A percentile compares a stretch with the other conserved stretches of the same genome.
Conservation (phyloP, 257 asterid genomes). For the Solanum sitiens region DNA sequence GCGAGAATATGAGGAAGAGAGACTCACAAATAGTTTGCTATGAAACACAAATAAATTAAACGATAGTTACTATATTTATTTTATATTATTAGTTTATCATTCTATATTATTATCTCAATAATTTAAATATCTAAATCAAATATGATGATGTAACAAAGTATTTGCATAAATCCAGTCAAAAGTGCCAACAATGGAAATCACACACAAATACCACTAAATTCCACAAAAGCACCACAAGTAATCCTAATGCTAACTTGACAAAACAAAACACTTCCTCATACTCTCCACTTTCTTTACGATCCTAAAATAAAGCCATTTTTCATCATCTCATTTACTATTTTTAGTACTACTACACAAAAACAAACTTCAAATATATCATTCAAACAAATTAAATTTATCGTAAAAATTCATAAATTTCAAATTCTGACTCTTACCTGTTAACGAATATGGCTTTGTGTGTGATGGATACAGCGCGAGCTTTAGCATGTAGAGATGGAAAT, state of each 20-base stretch:
- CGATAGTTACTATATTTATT: too few relatives aligned
- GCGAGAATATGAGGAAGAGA: too few relatives aligned
- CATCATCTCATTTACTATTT: not conserved
- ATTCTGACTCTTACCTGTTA: not conserved
- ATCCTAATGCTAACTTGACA: not conserved
- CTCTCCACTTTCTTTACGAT: not conserved
- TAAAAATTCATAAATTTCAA: not conserved
- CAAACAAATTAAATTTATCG: not conserved
- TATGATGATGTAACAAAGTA: not conserved
- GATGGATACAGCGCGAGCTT: slow-evolving; percentile 14
- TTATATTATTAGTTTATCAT: too few relatives aligned
- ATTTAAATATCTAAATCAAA: not conserved
- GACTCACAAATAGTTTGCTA: too few relatives aligned
- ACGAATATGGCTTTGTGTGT: slow-evolving; percentile 5
- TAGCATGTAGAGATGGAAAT: slow-evolving; percentile 14
- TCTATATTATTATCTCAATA: too few relatives aligned
- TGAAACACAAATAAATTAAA: too few relatives aligned
- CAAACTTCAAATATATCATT: not conserved
- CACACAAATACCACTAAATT: not conserved
- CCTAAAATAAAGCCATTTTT: not conserved
- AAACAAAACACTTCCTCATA: not conserved
- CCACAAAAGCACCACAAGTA: not conserved
- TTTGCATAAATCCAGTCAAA: not conserved
- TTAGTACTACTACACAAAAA: not conserved
- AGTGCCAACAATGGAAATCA: not conserved